Percentiles rank a stretch among this genome's conserved stretches.
These are phyloP conservation scores for Termitomyces heimii DNA, from an alignment of 768 basidiomycete genomes.

Conservation along the genomic window DNA sequence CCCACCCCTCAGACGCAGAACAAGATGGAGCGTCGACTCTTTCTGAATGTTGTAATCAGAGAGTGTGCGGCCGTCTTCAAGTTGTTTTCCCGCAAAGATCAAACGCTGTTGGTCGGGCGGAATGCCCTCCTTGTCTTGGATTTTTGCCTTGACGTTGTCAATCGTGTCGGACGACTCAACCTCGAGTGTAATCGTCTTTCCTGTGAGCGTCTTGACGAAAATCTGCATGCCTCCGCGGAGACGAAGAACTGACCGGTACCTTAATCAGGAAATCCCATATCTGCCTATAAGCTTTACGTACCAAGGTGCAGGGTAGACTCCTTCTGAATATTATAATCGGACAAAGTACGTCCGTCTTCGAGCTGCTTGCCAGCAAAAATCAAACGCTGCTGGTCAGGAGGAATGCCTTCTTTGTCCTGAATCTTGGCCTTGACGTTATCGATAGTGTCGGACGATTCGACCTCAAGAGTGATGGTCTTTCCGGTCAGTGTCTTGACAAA, in stretches of 20 bases:
- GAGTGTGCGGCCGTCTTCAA: slow-evolving; percentile 17
- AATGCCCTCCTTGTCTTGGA: slow-evolving; percentile 18
- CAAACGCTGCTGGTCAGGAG: slow-evolving; percentile 17
- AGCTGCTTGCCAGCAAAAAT: slow-evolving; percentile 27
- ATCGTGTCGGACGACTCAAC: slow-evolving; percentile 17
- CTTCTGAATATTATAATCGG: slow-evolving; percentile 36
- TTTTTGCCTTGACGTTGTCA: slow-evolving; percentile 18
- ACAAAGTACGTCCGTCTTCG: slow-evolving; percentile 32
- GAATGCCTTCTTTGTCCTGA: slow-evolving; percentile 18
- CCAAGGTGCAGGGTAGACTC: slow-evolving; percentile 57
- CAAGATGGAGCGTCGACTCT: slow-evolving; percentile 18
- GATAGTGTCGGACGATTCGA: slow-evolving; percentile 18
- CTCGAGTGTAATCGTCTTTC: slow-evolving; percentile 17
- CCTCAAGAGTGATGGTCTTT: slow-evolving; percentile 43
- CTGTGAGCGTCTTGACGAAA: slow-evolving; percentile 18
- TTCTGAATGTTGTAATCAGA: slow-evolving; percentile 19
- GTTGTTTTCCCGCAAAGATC: slow-evolving; percentile 18
- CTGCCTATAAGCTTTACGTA: neutral
- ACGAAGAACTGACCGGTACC: slow-evolving; percentile 19
- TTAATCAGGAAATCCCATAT: slow-evolving; percentile 1
- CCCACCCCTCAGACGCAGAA: slow-evolving; percentile 33
- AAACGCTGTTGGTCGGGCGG: slow-evolving; percentile 17
- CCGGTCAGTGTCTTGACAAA: slow-evolving; percentile 49
- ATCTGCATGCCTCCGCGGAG: slow-evolving; percentile 27
- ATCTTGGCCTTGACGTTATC: slow-evolving; percentile 19